Percentiles rank a stretch among this genome's conserved stretches.
Conservation (phyloP, 1,139 yeast species). For the Pichiaceae sp. region DNA sequence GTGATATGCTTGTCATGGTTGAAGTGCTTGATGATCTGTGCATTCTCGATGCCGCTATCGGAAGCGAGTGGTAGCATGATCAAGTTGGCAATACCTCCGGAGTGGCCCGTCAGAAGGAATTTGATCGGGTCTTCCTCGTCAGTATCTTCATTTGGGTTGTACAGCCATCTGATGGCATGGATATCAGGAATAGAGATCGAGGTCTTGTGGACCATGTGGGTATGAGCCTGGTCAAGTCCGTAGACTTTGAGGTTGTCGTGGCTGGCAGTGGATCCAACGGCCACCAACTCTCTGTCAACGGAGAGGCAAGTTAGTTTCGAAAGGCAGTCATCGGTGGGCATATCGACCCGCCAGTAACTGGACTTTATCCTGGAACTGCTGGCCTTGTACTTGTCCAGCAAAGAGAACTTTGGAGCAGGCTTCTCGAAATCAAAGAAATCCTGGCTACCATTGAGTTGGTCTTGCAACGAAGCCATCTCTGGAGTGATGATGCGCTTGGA, state of each 20-base stretch:
- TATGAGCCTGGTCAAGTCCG: conserved; percentile 37
- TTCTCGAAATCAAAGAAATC: not conserved
- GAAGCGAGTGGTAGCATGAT: conserved; percentile 45
- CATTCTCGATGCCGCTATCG: conserved; percentile 32
- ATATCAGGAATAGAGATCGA: conserved; percentile 67
- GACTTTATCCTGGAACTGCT: conserved; percentile 34
- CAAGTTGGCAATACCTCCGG: conserved; percentile 60
- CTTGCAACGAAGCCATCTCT: not conserved
- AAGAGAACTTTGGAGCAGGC: not conserved
- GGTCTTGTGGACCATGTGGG: conserved; percentile 58
- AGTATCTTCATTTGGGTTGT: conserved; percentile 12
- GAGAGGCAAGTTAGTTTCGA: conserved; percentile 5
- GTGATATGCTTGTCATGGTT: conserved; percentile 59
- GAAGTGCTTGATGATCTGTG: conserved; percentile 67
- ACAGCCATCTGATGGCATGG: conserved; percentile 57
- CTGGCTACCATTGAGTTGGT: not conserved
- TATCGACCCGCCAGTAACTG: conserved; percentile 55
- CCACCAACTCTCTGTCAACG: conserved; percentile 45
- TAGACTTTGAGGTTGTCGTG: conserved; percentile 55
- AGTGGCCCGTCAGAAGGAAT: conserved; percentile 59
- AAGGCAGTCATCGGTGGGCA: conserved; percentile 5
- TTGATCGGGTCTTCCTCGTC: conserved; percentile 18
- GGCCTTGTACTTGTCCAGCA: not conserved
- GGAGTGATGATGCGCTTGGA: not conserved
- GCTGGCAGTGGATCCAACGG: conserved; percentile 54